Conservation (phyloP, 2,329 filamentous ascomycete species). For the Emergomyces orientalis region DNA sequence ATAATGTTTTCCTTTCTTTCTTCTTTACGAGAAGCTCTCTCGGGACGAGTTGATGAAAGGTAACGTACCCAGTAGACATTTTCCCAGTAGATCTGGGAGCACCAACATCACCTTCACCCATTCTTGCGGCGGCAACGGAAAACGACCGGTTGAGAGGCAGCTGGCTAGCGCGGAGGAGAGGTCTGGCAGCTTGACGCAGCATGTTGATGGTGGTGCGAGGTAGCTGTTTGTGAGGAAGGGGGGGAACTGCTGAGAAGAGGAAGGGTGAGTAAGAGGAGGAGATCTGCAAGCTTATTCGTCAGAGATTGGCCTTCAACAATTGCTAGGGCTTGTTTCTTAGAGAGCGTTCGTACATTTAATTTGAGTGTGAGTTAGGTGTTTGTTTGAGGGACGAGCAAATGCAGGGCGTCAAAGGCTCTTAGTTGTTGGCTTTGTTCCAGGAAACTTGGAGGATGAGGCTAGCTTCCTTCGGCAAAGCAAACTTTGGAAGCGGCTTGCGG, state of each 20-base stretch:
- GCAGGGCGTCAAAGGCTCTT: neutral
- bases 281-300: slow-evolving; percentile 5
- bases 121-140: slow-evolving; percentile 52
- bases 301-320: neutral
- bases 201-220: slow-evolving; percentile 37
- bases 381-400: neutral
- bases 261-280: slow-evolving; percentile 9
- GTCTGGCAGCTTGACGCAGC: slow-evolving; percentile 56
- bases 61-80: slow-evolving; percentile 29
- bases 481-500: neutral
- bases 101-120: slow-evolving; percentile 63
- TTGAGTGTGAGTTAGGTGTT: neutral
- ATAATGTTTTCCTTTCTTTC: neutral
- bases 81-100: slow-evolving; percentile 30
- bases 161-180: slow-evolving; percentile 47
- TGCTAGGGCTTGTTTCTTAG: neutral
- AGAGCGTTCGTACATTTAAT: neutral
- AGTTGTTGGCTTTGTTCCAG: neutral
- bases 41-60: neutral
- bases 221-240: neutral
- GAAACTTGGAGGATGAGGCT: neutral
- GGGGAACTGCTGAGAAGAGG: slow-evolving; percentile 5
- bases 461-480: neutral
- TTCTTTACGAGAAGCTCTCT: neutral
- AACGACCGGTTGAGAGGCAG: slow-evolving; percentile 48